Conservation (phyloP, 495 filamentous ascomycete genomes). For the Hyaloscypha variabilis region DNA sequence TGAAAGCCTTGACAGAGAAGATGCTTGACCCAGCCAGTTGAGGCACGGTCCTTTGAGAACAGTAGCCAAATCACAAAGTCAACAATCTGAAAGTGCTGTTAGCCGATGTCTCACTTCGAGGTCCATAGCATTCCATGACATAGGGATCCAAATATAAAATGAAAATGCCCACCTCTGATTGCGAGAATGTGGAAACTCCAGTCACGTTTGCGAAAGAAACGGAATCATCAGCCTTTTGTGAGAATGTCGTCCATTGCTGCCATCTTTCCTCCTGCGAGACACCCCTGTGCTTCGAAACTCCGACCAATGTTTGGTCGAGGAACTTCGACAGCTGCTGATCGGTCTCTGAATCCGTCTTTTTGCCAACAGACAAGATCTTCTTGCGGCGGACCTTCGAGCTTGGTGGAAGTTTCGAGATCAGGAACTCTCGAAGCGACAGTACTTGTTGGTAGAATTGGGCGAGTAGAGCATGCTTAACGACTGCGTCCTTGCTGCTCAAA, state of each 20-base stretch:
- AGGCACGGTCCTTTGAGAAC: conserved; percentile 58
- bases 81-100: conserved; percentile 60
- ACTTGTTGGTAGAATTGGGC: conserved; percentile 72
- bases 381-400: conserved; percentile 47
- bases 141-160: not conserved
- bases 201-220: conserved; percentile 51
- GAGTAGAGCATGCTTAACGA: conserved; percentile 66
- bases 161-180: conserved; percentile 59
- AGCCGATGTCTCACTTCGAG: not conserved
- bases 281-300: conserved; percentile 43
- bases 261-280: conserved; percentile 41
- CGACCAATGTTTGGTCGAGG: conserved; percentile 72
- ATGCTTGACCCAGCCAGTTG: conserved; percentile 63
- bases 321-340: conserved; percentile 49
- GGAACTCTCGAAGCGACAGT: conserved; percentile 71
- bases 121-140: conserved; percentile 9
- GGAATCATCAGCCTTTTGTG: conserved; percentile 59
- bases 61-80: conserved; percentile 80
- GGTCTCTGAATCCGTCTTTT: conserved; percentile 33
- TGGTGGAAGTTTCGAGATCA: conserved; percentile 52
- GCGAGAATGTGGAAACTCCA: conserved; percentile 43
- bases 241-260: conserved; percentile 66
- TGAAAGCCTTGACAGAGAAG: conserved; percentile 78
- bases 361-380: conserved; percentile 39
- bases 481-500: conserved; percentile 6